Conservation (phyloP, 306 rosid genomes). For the Vigna unguiculata region DNA sequence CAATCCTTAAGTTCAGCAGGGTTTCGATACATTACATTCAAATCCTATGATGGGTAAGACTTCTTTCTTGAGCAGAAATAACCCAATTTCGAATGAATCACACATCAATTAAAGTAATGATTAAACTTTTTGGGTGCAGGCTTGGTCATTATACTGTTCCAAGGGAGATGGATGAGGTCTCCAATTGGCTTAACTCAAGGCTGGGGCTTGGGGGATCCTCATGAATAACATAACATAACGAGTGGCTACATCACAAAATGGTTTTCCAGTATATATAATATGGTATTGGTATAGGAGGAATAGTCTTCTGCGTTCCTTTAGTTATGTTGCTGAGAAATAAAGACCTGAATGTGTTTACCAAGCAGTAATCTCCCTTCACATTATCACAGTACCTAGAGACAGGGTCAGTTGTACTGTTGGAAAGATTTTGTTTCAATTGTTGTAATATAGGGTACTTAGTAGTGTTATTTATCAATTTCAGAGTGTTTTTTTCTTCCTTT, state of each 20-base stretch:
- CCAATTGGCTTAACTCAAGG: constrained; percentile 79
- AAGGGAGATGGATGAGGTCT: constrained; percentile 86
- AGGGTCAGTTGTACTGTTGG: constrained; percentile 12
- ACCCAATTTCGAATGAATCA: constrained; percentile 23
- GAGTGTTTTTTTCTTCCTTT: neutral
- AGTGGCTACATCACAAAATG: constrained; percentile 46
- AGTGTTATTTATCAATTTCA: neutral
- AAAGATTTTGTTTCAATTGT: constrained; percentile 32
- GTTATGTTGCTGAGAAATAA: constrained; percentile 43
- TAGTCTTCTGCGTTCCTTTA: constrained; percentile 46
- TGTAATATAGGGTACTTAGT: constrained; percentile 35
- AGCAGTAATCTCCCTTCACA: constrained; percentile 33
- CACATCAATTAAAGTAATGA: neutral
- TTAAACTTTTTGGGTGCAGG: constrained; percentile 57
- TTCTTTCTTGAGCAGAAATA: neutral
- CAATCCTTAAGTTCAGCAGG: constrained; percentile 77
- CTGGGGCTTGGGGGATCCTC: constrained; percentile 72
- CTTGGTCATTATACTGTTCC: constrained; percentile 92
- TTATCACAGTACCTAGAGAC: constrained; percentile 45
- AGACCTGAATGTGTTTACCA: constrained; percentile 44
- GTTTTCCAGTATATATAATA: constrained; percentile 48
- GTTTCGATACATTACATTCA: constrained; percentile 71
- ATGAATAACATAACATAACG: constrained; percentile 43
- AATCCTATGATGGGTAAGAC: constrained; percentile 83
- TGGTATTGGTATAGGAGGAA: constrained; percentile 48